These are phyloP conservation scores for Apophysomyces ossiformis DNA, from an alignment of 371 early-diverging fungal species.

Conservation along the genomic window DNA sequence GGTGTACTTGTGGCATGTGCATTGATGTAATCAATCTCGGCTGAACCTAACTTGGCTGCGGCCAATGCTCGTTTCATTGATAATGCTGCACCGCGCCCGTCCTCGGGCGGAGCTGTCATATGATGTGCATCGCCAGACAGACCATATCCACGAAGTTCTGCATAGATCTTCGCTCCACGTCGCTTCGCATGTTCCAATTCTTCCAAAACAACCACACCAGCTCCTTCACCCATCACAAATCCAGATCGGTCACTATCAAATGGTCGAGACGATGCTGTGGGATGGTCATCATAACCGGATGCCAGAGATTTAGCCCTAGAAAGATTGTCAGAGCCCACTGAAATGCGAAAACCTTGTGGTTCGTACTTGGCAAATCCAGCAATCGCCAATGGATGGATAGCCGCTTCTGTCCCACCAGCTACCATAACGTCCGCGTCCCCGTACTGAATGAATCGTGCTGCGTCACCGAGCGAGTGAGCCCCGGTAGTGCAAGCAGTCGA, in stretches of 20 bases:
- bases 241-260: conserved; percentile 89
- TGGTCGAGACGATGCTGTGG: conserved; percentile 83
- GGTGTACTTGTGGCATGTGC: conserved; percentile 97
- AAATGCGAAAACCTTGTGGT: not conserved
- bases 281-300: conserved; percentile 76
- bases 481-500: conserved; percentile 97
- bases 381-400: conserved; percentile 83
- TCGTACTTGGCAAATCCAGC: conserved; percentile 86
- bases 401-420: conserved; percentile 93
- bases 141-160: conserved; percentile 90
- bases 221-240: conserved; percentile 96
- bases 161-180: conserved; percentile 89
- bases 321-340: not conserved
- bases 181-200: conserved; percentile 87
- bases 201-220: conserved; percentile 92
- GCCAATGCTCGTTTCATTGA: conserved; percentile 87
- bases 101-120: conserved; percentile 90
- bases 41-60: conserved; percentile 59
- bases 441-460: conserved; percentile 87
- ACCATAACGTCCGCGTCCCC: conserved; percentile 97
- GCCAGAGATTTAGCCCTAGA: conserved; percentile 83
- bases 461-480: conserved; percentile 94
- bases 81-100: conserved; percentile 83
- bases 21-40: conserved; percentile 87
- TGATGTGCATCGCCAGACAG: conserved; percentile 94